These are phyloP conservation scores for Leishmania amazonensis DNA, from an alignment of 208 protist genomes.

Conservation along the genomic window DNA sequence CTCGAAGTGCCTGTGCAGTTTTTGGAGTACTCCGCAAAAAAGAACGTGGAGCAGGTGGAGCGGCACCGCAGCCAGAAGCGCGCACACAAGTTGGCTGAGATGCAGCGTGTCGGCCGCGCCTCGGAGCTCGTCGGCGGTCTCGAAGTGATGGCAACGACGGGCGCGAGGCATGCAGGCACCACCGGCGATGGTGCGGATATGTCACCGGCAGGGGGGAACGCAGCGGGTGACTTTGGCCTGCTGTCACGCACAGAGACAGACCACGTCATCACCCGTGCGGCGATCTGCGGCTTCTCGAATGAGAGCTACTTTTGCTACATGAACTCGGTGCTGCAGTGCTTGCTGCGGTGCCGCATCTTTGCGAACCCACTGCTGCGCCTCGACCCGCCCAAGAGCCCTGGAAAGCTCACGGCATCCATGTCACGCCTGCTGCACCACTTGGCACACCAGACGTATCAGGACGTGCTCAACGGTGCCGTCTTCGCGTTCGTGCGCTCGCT, in stretches of 20 bases:
- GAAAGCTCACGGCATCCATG: slow-evolving; percentile 56
- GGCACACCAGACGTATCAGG: slow-evolving; percentile 47
- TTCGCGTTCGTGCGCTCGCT: slow-evolving; percentile 49
- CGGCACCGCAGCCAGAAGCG: slow-evolving; percentile 34
- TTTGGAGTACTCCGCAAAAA: slow-evolving; percentile 27
- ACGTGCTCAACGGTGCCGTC: slow-evolving; percentile 50
- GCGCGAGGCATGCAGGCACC: background rate
- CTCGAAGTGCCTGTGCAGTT: slow-evolving; percentile 38
- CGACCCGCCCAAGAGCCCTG: slow-evolving; percentile 27
- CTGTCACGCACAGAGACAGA: slow-evolving; percentile 49
- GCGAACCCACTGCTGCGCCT: slow-evolving; percentile 42
- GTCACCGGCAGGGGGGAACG: slow-evolving; percentile 7
- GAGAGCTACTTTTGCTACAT: slow-evolving; percentile 96
- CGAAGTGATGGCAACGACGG: slow-evolving; percentile 26
- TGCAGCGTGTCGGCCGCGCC: slow-evolving; percentile 30
- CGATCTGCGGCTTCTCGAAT: slow-evolving; percentile 87
- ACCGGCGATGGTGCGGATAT: background rate
- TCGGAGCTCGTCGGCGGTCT: slow-evolving; percentile 14
- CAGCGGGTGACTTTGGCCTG: background rate
- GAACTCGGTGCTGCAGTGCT: slow-evolving; percentile 95
- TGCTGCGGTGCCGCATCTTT: slow-evolving; percentile 81
- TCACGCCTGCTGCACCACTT: slow-evolving; percentile 51
- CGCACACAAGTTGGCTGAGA: slow-evolving; percentile 2
- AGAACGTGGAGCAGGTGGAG: slow-evolving; percentile 31
- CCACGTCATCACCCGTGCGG: slow-evolving; percentile 42